Conservation (phyloP, 2,329 filamentous ascomycete genomes). For the Pseudopithomyces maydicus region DNA sequence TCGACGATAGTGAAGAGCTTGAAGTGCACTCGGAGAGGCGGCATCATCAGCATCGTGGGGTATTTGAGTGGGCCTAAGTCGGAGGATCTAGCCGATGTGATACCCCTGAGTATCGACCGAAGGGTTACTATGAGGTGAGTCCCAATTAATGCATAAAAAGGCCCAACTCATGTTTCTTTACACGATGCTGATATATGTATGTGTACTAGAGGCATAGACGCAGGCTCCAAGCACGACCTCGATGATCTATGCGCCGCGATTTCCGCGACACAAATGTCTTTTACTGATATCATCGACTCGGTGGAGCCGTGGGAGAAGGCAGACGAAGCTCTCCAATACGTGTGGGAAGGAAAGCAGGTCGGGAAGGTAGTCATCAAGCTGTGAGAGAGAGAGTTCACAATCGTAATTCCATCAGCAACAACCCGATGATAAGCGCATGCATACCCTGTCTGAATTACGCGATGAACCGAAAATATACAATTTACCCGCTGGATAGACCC, state of each 20-base stretch:
- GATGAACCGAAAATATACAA: neutral
- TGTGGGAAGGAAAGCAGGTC: conserved; percentile 40
- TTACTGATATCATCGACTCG: conserved; percentile 36
- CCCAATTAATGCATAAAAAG: too few relatives aligned
- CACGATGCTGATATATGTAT: neutral
- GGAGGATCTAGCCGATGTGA: conserved; percentile 3
- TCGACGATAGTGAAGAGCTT: conserved; percentile 9
- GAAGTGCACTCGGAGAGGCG: conserved; percentile 11
- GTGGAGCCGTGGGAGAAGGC: conserved; percentile 39
- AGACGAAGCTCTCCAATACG: conserved; percentile 39
- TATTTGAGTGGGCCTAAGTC: conserved; percentile 13
- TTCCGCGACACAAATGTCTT: conserved; percentile 33
- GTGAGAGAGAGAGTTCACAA: neutral
- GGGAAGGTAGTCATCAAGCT: conserved; percentile 20
- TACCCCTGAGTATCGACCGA: conserved; percentile 8
- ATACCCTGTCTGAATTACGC: neutral
- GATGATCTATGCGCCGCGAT: conserved; percentile 41
- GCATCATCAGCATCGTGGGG: conserved; percentile 19
- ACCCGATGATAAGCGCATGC: neutral
- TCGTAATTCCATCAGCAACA: too few relatives aligned
- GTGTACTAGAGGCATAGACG: conserved; percentile 58
- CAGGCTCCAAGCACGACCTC: conserved; percentile 61
- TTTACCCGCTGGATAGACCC: neutral
- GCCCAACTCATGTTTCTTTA: neutral
- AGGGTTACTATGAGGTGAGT: conserved; percentile 14